Evolutionary conservation across 2,329 filamentous ascomycete genomes (phyloP).

Genomic region (Blastomyces parvus): DNA sequence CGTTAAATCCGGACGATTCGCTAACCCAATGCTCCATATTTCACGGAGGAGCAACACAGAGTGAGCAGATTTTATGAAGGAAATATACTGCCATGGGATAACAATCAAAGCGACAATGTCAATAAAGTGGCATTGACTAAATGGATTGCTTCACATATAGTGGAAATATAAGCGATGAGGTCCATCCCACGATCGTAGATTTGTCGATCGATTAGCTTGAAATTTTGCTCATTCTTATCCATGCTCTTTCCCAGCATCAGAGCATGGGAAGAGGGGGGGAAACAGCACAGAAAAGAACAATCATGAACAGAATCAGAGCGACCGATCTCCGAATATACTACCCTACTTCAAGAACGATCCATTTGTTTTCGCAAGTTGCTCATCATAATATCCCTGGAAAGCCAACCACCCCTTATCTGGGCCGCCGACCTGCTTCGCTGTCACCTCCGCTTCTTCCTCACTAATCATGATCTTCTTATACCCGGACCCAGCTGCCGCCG

Average conservation of each 20-base stretch:
- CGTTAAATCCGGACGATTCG: neutral
- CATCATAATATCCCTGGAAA: constrained; percentile 47
- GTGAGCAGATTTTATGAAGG: neutral
- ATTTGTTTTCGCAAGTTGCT: constrained; percentile 42
- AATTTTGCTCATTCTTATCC: neutral
- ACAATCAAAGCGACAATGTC: neutral
- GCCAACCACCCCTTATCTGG: constrained; percentile 46
- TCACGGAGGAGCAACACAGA: neutral
- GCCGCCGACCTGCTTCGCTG: constrained; percentile 19
- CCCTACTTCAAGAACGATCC: constrained; percentile 41
- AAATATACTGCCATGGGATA: neutral
- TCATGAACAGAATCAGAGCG: neutral
- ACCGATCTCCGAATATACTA: neutral
- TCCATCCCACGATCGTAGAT: neutral
- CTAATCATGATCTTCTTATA: constrained; percentile 21
- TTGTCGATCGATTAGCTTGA: neutral
- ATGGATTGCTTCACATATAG: neutral
- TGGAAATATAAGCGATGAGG: neutral
- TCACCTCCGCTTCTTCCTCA: constrained; percentile 21
- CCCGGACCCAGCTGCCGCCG: constrained; percentile 42
- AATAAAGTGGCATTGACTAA: neutral
- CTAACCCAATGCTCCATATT: neutral
- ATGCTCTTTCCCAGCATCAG: neutral
- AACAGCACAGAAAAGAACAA: neutral
- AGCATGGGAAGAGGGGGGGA: neutral